Base-by-base conservation (phyloP, 345 rosid genomes). In the Citrus cavaleriei region DNA sequence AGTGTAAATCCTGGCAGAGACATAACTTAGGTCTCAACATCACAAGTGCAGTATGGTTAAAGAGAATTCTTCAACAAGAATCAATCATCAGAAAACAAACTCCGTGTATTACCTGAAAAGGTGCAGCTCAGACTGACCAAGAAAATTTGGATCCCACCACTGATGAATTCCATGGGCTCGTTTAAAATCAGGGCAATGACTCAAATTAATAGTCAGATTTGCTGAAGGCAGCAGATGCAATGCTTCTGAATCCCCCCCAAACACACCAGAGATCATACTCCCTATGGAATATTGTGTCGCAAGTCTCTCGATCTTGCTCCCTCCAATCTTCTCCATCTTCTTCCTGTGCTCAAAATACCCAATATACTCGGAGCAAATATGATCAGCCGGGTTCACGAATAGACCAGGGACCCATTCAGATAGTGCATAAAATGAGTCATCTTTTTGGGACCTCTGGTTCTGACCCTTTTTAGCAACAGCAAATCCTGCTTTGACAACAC, bases 81-180 rank as follows among this genome's bases (percentile, higher is more conserved):
- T 0, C 12, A 38, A 37, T 37, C 19, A 21, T 54, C 63, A 32
- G 13, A 32, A 32, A 19, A 10, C 1, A 22, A 51, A 49, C 14
- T 46, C 16, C 7, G 19, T 13, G 10, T 12, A 32, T 72, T 58
- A 77, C 28, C 35, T 70, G 30, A 82, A 84, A 63, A 80, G 65
- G 13, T 88, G 85, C 68, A 82, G 57, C 78, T 84, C 83, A 59
- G 82, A 84, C 59, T 70, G 81, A 75, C 84, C 86, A 58, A 34
- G 8, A 83, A 87, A 81, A 75, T 71, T 72, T 10, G 90, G 91
- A 84, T 86, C 86, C 94, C 94, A 92, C 97, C 91, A 92, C 69
- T 89, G 93, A 79, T 90, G 93, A 81, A 92, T 87, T 76, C 91
- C 93, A 59, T 92, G 97, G 63, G 91, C 88, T 86, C 86, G 87